Conservation (phyloP, 352 stramenopile species). For the Globisporangium ultimum region DNA sequence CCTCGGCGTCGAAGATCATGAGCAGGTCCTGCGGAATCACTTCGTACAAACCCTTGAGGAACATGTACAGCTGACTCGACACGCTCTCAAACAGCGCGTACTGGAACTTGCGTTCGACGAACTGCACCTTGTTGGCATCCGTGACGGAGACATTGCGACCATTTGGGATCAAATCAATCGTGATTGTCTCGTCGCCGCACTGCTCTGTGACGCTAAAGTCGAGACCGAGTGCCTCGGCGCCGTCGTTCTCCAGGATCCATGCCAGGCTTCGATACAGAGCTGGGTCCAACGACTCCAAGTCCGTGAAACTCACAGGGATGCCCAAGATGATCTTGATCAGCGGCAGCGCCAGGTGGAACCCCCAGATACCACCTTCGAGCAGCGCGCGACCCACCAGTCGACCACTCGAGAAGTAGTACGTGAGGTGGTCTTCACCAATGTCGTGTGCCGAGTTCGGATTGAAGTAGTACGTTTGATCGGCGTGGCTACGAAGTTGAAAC, state of each 20-base stretch:
- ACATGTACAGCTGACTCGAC: too few relatives aligned
- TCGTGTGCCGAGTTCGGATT: neutral
- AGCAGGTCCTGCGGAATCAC: conserved; percentile 85
- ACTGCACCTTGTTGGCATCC: conserved; percentile 85
- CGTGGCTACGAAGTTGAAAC: too few relatives aligned
- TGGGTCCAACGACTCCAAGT: conserved; percentile 37
- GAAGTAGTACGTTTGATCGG: too few relatives aligned
- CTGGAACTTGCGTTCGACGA: conserved; percentile 78
- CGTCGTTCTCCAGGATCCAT: conserved; percentile 16
- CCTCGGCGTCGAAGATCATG: conserved; percentile 91
- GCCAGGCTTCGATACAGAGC: conserved; percentile 21
- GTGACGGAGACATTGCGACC: conserved; percentile 36
- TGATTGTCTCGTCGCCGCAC: conserved; percentile 30
- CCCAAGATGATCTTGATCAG: conserved; percentile 53
- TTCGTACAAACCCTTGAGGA: conserved; percentile 59
- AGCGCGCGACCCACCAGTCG: conserved; percentile 45
- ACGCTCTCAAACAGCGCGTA: conserved; percentile 80
- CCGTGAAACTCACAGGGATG: conserved; percentile 31
- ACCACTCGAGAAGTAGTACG: conserved; percentile 60
- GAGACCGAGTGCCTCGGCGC: conserved; percentile 17
- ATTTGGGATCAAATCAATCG: conserved; percentile 23
- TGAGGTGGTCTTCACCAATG: neutral
- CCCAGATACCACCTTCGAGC: conserved; percentile 89
- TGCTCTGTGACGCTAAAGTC: conserved; percentile 19
- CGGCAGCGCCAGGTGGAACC: conserved; percentile 81